phyloP scores from a whole-genome alignment of 75 land plant species.

The Pinus taeda region DNA sequence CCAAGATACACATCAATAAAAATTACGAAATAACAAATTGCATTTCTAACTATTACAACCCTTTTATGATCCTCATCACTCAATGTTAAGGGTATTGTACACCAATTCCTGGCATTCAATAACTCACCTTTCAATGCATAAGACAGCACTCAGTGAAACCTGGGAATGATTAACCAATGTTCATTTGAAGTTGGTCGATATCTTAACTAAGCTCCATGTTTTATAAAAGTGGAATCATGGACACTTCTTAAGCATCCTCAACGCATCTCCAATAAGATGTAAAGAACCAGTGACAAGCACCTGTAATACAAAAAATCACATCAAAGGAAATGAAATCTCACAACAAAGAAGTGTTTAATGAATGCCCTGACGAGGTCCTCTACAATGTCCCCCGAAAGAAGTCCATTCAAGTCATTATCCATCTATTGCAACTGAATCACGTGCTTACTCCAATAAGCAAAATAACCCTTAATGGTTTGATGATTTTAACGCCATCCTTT shows the following conservation, averaged over 20 bases:
- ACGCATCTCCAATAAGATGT: constrained; percentile 82
- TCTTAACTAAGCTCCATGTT: neutral
- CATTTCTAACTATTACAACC: constrained; percentile 1
- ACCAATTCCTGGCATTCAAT: neutral
- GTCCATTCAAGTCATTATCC: too few species aligned
- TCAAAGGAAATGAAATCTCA: neutral
- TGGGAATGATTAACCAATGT: neutral
- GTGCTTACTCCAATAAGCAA: too few species aligned
- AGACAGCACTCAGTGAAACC: neutral
- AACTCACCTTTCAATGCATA: neutral
- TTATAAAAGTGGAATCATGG: neutral
- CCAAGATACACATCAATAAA: too few species aligned
- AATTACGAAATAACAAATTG: neutral
- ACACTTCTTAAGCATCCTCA: constrained; percentile 70
- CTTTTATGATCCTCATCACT: neutral
- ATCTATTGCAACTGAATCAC: too few species aligned
- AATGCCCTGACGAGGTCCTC: neutral
- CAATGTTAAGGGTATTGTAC: neutral
- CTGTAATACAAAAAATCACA: constrained; percentile 28
- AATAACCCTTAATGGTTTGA: neutral
- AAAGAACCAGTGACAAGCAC: constrained; percentile 92
- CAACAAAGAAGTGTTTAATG: neutral
- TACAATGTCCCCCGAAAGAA: too few species aligned
- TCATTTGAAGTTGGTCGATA: neutral
- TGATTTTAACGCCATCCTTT: neutral